A percentile compares a stretch with the other conserved stretches of the same genome.
Evolutionary conservation across 306 rosid genomes (phyloP).

Genomic region (Benincasa hispida): DNA sequence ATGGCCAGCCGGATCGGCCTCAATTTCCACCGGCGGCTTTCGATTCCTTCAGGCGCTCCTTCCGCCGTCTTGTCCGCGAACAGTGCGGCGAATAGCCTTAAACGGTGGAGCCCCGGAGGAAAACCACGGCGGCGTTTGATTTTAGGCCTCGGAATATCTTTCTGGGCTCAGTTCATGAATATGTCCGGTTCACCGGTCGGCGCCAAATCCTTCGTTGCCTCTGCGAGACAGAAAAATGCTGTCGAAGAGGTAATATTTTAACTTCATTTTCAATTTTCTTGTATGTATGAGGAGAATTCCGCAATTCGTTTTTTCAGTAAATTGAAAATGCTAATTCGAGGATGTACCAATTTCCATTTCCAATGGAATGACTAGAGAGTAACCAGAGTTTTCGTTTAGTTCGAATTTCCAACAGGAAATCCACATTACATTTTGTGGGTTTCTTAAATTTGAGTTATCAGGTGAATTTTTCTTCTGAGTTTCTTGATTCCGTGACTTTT

Average conservation of each 20-base stretch:
- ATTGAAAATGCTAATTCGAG: not conserved
- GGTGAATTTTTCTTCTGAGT: not conserved
- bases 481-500: not conserved
- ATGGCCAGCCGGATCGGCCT: constrained; percentile 39
- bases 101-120: constrained; percentile 16
- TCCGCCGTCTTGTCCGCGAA: constrained; percentile 7
- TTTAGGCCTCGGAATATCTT: constrained; percentile 40
- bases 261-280: not conserved
- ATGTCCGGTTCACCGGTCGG: constrained; percentile 25
- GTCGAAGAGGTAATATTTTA: constrained; percentile 39
- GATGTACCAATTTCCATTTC: not conserved
- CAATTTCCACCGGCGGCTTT: constrained; percentile 14
- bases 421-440: not conserved
- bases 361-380: not conserved
- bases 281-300: not conserved
- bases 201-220: constrained; percentile 43
- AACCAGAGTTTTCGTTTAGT: not conserved
- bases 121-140: constrained; percentile 44
- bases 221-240: constrained; percentile 34
- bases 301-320: not conserved
- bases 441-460: not conserved
- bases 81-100: not conserved
- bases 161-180: constrained; percentile 28
- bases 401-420: not conserved
- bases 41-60: constrained; percentile 4